Evolutionary conservation across 2,329 filamentous ascomycete species (phyloP).

Genomic region (Microcera coccophila): DNA sequence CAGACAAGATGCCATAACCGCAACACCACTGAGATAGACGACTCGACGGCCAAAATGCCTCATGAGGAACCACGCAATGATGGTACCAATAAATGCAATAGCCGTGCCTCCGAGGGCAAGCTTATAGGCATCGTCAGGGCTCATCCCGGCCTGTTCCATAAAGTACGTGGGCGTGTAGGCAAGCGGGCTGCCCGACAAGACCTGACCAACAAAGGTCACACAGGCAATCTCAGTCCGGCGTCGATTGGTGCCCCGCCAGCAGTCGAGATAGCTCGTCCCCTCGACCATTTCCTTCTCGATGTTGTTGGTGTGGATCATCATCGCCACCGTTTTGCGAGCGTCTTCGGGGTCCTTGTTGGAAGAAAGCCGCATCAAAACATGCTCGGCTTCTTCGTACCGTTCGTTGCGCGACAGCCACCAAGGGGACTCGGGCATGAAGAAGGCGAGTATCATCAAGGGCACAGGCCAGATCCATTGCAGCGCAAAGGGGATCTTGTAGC

Average conservation of each 20-base stretch:
- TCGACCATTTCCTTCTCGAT: constrained; percentile 26
- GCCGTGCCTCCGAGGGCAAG: neutral
- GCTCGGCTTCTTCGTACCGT: constrained; percentile 19
- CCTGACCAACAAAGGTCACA: constrained; percentile 28
- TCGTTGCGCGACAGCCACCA: constrained; percentile 44
- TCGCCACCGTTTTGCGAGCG: constrained; percentile 27
- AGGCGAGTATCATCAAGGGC: constrained; percentile 33
- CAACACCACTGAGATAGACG: neutral
- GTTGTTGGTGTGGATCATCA: constrained; percentile 40
- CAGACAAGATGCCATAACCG: neutral
- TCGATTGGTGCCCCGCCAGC: constrained; percentile 40
- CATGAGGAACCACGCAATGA: neutral
- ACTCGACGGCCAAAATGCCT: neutral
- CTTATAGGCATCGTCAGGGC: neutral
- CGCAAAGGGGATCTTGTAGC: constrained; percentile 42
- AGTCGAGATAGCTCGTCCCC: constrained; percentile 38
- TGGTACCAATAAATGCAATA: neutral
- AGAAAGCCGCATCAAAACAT: constrained; percentile 18
- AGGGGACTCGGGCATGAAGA: constrained; percentile 36
- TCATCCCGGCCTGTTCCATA: neutral
- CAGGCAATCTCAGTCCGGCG: constrained; percentile 37
- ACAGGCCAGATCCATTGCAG: constrained; percentile 44
- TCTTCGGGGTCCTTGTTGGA: constrained; percentile 13
- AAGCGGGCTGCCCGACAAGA: neutral
- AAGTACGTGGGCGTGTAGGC: constrained; percentile 1